A percentile compares a stretch with the other conserved stretches of the same genome.
phyloP scores from a whole-genome alignment of 257 asterid species.

The Scutellaria minor region DNA sequence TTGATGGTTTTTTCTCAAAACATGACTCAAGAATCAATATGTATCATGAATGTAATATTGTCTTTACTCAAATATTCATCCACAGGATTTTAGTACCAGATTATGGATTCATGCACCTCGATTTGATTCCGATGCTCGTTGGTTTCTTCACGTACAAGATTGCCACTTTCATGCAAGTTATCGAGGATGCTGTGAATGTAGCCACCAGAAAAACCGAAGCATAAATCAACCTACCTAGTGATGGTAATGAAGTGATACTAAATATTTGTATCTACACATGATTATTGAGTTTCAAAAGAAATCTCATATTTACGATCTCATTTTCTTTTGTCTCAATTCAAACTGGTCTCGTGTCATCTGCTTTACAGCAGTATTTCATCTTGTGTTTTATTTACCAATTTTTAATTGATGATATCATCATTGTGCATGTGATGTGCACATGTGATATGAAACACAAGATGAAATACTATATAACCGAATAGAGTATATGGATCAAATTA shows the following conservation, averaged over 20 bases:
- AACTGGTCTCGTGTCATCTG: no score
- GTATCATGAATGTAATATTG: not conserved
- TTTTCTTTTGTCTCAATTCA: not conserved
- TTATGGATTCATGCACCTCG: slow-evolving; percentile 78
- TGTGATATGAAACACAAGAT: no score
- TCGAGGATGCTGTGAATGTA: slow-evolving; percentile 59
- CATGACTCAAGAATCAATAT: not conserved
- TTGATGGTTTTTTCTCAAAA: not conserved
- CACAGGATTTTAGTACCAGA: slow-evolving; percentile 82
- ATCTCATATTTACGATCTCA: not conserved
- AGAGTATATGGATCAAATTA: no score
- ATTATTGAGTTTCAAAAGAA: not conserved
- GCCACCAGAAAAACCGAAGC: slow-evolving; percentile 47
- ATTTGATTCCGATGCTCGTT: slow-evolving; percentile 85
- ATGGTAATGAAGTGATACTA: not conserved
- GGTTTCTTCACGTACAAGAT: slow-evolving; percentile 97
- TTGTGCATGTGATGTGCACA: no score
- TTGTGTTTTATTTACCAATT: not conserved
- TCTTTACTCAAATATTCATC: not conserved
- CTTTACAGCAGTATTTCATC: not conserved
- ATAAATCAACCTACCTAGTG: slow-evolving; percentile 19
- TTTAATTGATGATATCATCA: no score
- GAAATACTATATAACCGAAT: no score
- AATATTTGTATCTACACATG: not conserved
- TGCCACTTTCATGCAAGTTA: slow-evolving; percentile 74